Conservation (phyloP, 129 eudicot species). For the sunflower (Helianthus annuus) region HanXRQr2.0-SUNRISE NC_035442.2:104770861-104771360, state of each 20-base stretch:
- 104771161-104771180: slow-evolving; percentile 55
- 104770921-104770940: too few relatives aligned
- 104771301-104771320: too few relatives aligned
- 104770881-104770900: not conserved
- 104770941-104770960: too few relatives aligned
- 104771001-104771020: not conserved
- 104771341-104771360: too few relatives aligned
- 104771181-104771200: slow-evolving; percentile 88
- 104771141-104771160: slow-evolving; percentile 12
- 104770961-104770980: not conserved
- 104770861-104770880: slow-evolving; percentile 2
- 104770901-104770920: too few relatives aligned
- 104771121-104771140: not conserved
- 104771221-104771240: slow-evolving; percentile 46
- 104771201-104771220: slow-evolving; percentile 94
- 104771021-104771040: not conserved
- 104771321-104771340: too few relatives aligned
- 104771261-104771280: too few relatives aligned
- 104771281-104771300: not conserved
- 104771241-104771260: not conserved
- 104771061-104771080: too few relatives aligned
- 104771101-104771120: not conserved
- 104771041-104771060: too few relatives aligned
- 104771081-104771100: slow-evolving; percentile 16
- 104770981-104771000: not conserved